Evolutionary conservation across 495 filamentous ascomycete genomes (phyloP), one percentile per base, ranked within the genome.

Genomic region (Tetracladium setigerum): DNA sequence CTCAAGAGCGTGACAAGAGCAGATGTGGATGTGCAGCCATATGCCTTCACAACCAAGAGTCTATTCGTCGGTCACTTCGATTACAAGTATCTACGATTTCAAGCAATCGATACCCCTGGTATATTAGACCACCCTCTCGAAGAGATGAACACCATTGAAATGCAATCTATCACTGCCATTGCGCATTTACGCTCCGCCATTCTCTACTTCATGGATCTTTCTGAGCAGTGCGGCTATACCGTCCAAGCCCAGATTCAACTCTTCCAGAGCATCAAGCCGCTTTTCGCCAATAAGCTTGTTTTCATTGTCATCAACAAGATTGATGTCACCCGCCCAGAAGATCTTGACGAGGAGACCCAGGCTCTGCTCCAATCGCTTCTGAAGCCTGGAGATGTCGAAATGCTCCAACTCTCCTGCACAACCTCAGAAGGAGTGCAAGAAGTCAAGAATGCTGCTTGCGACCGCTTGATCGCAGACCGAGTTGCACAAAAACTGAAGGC

Each of bases 131-230:
- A 98, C 63, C 94, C 92, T 12, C 76, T 98, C 9, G 94, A 97
- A 67, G 92, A 98, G 70, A 98, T 98, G 92, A 98, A 97, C 69
- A 96, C 92, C 9, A 98, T 98, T 63, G 94, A 98, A 67, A 96
- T 97, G 90, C 92, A 89, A 65, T 89, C 84, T 13, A 96, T 98
- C 52, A 96, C 91, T 11, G 92, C 92, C 9, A 94, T 98, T 67
- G 92, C 92, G 36, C 92, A 98, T 74, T 71, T 98, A 48, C 81
- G 92, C 41, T 90, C 87, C 24, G 90, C 90, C 18, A 89, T 97
- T 47, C 71, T 95, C 45, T 98, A 96, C 67, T 98, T 98, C 67
- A 95, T 98, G 81, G 92, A 97, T 69, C 76, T 97, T 48, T 92
- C 87, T 14, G 94, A 97, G 69, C 89, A 96, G 71, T 98, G 92